Conservation (phyloP, 805 yeast genomes). For the Teunomyces aglyptinius region DNA sequence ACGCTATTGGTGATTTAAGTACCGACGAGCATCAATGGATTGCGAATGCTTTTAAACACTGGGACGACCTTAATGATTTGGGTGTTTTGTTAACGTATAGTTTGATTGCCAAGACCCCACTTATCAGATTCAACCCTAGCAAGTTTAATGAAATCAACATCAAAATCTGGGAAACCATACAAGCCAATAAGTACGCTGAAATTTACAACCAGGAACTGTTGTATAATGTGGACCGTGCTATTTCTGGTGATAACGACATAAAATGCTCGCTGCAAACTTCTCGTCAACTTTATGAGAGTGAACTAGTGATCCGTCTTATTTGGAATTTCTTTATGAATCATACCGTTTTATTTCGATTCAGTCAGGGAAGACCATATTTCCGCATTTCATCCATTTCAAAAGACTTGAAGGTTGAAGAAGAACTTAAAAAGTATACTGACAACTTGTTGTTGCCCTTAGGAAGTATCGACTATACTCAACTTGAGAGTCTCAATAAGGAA, state of each 20-base stretch:
- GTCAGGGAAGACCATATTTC: slow-evolving; percentile 19
- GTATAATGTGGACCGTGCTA: background rate
- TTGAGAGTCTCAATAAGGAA: background rate
- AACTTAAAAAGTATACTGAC: slow-evolving; percentile 9
- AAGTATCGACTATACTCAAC: slow-evolving; percentile 8
- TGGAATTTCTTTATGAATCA: slow-evolving; percentile 23
- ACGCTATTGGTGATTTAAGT: background rate
- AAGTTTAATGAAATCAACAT: slow-evolving; percentile 13
- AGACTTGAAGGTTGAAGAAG: slow-evolving; percentile 12
- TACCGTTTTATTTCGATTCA: slow-evolving; percentile 14
- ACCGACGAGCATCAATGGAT: slow-evolving; percentile 23
- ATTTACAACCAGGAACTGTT: slow-evolving; percentile 5
- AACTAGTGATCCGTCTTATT: slow-evolving; percentile 18
- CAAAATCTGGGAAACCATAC: slow-evolving; percentile 19
- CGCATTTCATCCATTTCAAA: slow-evolving; percentile 8
- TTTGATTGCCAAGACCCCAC: slow-evolving; percentile 16
- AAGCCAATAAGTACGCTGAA: slow-evolving; percentile 18
- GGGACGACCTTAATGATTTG: slow-evolving; percentile 26
- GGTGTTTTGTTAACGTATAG: slow-evolving; percentile 23
- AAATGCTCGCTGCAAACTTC: slow-evolving; percentile 3
- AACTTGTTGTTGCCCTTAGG: slow-evolving; percentile 19
- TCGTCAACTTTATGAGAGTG: slow-evolving; percentile 24
- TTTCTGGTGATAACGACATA: background rate
- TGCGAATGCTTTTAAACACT: slow-evolving; percentile 14
- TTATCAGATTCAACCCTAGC: slow-evolving; percentile 10